Evolutionary conservation across 108 stramenopile species (phyloP).

Genomic region (Discostella pseudostelligera): DNA sequence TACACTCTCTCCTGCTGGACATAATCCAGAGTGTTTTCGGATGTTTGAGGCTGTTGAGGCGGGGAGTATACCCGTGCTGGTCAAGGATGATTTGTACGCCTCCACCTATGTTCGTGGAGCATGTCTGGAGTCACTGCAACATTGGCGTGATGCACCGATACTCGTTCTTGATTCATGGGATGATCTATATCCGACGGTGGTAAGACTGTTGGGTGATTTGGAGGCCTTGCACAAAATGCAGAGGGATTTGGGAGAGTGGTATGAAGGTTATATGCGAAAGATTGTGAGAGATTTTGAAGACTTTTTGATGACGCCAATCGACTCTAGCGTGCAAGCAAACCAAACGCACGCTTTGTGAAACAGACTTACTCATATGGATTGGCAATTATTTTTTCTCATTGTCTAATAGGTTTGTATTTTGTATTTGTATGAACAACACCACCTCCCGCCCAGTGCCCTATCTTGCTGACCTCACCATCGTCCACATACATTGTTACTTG

Average conservation of each 20-base stretch:
- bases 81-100: constrained; percentile 3
- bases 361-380: too few relatives aligned
- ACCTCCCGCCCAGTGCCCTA: too few relatives aligned
- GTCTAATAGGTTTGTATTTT: too few relatives aligned
- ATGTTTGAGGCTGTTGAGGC: constrained; percentile 48
- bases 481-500: too few relatives aligned
- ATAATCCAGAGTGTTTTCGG: constrained; percentile 57
- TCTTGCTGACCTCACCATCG: too few relatives aligned
- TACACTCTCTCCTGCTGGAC: constrained; percentile 47
- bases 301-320: too few relatives aligned
- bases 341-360: too few relatives aligned
- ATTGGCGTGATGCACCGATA: constrained; percentile 31
- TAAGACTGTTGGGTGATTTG: constrained; percentile 28
- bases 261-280: constrained; percentile 26
- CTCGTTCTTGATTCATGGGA: constrained; percentile 40
- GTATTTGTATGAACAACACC: too few relatives aligned
- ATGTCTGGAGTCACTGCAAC: constrained; percentile 30
- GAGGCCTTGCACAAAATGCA: constrained; percentile 43
- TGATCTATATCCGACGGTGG: constrained; percentile 20
- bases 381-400: too few relatives aligned
- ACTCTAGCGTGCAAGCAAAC: too few relatives aligned
- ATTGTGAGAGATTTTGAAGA: constrained; percentile 10
- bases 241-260: constrained; percentile 30
- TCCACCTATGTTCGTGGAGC: constrained; percentile 3
- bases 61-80: constrained; percentile 46